Evolutionary conservation across 306 rosid genomes (phyloP), one percentile per base, ranked within the genome.

Genomic region (Prinsepia uniflora): DNA sequence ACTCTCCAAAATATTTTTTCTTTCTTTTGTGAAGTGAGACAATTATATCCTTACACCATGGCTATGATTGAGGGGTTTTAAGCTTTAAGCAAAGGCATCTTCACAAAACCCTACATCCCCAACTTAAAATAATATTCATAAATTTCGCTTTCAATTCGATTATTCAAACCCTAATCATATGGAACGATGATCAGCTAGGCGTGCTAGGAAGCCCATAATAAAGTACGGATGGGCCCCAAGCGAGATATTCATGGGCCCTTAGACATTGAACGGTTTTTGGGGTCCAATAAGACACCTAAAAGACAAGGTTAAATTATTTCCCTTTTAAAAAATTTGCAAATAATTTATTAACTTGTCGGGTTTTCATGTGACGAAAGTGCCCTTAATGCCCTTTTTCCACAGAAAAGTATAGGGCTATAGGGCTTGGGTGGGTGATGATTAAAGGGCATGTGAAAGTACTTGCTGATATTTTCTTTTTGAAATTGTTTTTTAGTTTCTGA

Each of bases 151-250:
- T 69, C 66, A 62, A 57, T 54, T 7, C 4, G 57, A 36, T 59
- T 49, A 46, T 39, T 11, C 63, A 61, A 72, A 6, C 7, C 4
- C 45, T 2, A 10, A 48, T 42, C 49, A 66, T 68, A 63, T 13
- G 19, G 43, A 72, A 71, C 44, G 11, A 12, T 30, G 53, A 64
- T 72, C 69, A 43, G 66, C 22, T 39, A 0, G 14, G 66, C 66
- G 4, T 54, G 47, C 52, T 44, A 44, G 45, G 61, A 59, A 63
- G 81, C 79, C 81, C 81, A 76, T 13, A 45, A 43, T 1, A 63
- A 47, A 49, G 73, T 82, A 82, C 80, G 77, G 82, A 80, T 74
- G 89, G 78, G 58, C 83, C 82, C 79, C 60, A 70, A 73, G 7
- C 17, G 65, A 65, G 66, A 72, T 34, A 72, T 71, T 65, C 74